Evolutionary conservation across 352 stramenopile genomes (phyloP).

Genomic region (Globisporangium orthogonon): DNA sequence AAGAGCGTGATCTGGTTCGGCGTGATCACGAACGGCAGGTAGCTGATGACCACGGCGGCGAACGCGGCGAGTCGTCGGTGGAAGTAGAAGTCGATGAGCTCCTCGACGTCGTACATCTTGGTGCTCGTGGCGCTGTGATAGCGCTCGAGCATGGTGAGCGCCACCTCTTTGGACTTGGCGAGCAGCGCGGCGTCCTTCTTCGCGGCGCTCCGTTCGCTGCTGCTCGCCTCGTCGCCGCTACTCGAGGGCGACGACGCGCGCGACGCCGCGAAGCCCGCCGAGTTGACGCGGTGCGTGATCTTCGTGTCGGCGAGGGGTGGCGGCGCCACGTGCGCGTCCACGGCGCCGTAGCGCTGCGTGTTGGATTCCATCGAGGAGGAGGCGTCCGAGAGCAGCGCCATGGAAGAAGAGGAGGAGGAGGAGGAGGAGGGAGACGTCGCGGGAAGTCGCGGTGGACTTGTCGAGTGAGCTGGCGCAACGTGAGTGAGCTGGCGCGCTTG

Average conservation of each 20-base stretch:
- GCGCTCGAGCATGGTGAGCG: conserved; percentile 46
- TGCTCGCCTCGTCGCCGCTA: conserved; percentile 31
- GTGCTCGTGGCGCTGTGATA: conserved; percentile 68
- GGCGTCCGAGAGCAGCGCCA: conserved; percentile 11
- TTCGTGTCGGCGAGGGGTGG: conserved; percentile 3
- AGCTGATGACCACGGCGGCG: conserved; percentile 71
- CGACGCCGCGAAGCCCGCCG: conserved; percentile 20
- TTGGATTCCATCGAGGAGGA: background rate
- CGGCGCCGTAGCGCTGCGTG: conserved; percentile 8
- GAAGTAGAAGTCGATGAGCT: conserved; percentile 83
- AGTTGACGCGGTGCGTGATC: conserved; percentile 18
- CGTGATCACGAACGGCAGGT: conserved; percentile 78
- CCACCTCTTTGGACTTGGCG: conserved; percentile 21
- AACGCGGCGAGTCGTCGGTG: conserved; percentile 70
- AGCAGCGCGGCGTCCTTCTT: conserved; percentile 17
- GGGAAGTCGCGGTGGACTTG: background rate
- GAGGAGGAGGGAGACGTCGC: background rate
- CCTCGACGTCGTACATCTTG: conserved; percentile 87
- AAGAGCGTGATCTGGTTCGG: conserved; percentile 86
- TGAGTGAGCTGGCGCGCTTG: no score
- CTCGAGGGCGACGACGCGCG: conserved; percentile 25
- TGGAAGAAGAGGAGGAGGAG: background rate
- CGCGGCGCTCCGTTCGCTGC: background rate
- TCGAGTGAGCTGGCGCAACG: no score
- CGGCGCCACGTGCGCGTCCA: background rate